Conservation (phyloP, 2,329 filamentous ascomycete genomes). For the Pleurostoma richardsiae region DNA sequence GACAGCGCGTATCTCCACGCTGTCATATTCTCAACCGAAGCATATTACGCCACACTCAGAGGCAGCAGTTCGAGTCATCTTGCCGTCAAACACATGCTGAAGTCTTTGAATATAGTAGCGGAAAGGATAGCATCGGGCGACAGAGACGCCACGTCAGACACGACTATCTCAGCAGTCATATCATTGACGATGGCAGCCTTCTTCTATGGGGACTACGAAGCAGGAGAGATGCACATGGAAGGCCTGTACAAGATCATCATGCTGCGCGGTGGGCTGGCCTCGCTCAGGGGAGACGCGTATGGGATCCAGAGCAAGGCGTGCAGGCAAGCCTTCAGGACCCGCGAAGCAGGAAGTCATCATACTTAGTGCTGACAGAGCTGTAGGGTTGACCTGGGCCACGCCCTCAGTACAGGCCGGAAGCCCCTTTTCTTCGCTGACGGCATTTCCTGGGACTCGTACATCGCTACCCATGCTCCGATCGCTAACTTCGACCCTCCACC, state of each 20-base stretch:
- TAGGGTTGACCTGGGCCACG: slow-evolving; percentile 6
- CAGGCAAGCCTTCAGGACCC: slow-evolving; percentile 3
- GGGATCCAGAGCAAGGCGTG: slow-evolving; percentile 11
- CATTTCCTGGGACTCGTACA: slow-evolving; percentile 8
- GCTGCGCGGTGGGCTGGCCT: slow-evolving; percentile 8
- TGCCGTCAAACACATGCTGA: slow-evolving; percentile 12
- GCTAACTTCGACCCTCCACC: no score
- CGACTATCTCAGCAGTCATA: slow-evolving; percentile 7
- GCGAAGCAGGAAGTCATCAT: no score
- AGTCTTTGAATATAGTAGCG: slow-evolving; percentile 8
- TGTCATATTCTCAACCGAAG: slow-evolving; percentile 7
- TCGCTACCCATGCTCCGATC: neutral
- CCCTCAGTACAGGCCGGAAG: slow-evolving; percentile 4
- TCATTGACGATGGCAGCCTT: slow-evolving; percentile 6
- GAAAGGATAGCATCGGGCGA: neutral
- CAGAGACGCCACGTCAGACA: slow-evolving; percentile 2
- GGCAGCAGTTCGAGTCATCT: slow-evolving; percentile 2
- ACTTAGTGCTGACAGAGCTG: no score
- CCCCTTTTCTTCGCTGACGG: slow-evolving; percentile 8
- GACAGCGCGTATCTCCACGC: slow-evolving; percentile 10
- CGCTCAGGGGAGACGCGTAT: slow-evolving; percentile 5
- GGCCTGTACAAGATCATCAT: slow-evolving; percentile 9
- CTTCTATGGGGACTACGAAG: slow-evolving; percentile 2
- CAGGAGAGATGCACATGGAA: slow-evolving; percentile 5
- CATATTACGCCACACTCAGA: slow-evolving; percentile 5